Conservation (phyloP, 768 basidiomycete species). For the Mrakia frigida region DNA sequence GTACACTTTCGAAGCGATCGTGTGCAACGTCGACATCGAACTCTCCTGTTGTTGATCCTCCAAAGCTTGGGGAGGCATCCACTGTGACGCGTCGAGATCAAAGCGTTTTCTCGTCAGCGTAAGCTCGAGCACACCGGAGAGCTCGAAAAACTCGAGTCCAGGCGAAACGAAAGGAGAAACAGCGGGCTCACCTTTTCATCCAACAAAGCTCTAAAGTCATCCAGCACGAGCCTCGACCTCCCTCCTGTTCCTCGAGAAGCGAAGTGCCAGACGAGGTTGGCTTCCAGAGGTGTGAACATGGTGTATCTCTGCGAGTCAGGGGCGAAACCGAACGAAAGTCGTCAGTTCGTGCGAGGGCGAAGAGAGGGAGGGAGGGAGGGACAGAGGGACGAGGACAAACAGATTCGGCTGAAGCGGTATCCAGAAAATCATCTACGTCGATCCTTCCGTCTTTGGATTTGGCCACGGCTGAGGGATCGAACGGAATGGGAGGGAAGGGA, state of each 20-base stretch:
- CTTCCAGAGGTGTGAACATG: constrained; percentile 34
- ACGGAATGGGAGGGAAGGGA: background rate
- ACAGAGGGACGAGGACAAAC: constrained; percentile 1
- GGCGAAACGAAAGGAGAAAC: background rate
- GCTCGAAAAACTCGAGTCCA: background rate
- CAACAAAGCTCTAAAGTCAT: constrained; percentile 87
- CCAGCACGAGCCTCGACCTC: constrained; percentile 63
- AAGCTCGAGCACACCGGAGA: background rate
- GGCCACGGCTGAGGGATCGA: constrained; percentile 40
- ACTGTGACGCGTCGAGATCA: background rate
- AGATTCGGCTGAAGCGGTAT: constrained; percentile 54
- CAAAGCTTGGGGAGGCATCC: constrained; percentile 35
- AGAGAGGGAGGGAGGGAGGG: background rate
- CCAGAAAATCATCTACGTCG: constrained; percentile 89
- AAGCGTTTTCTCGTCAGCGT: no score
- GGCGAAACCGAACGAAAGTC: no score
- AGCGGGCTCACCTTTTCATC: constrained; percentile 57
- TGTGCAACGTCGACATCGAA: constrained; percentile 40
- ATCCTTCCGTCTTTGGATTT: constrained; percentile 94
- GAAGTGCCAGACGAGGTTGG: constrained; percentile 90
- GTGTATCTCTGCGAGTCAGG: constrained; percentile 14
- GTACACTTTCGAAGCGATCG: constrained; percentile 67
- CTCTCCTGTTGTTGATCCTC: constrained; percentile 34
- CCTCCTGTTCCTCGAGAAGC: constrained; percentile 69
- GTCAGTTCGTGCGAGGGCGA: no score